A percentile compares a stretch with the other conserved stretches of the same genome.
phyloP scores from a whole-genome alignment of 2,329 filamentous ascomycete genomes.

The Diplodia corticola region DNA sequence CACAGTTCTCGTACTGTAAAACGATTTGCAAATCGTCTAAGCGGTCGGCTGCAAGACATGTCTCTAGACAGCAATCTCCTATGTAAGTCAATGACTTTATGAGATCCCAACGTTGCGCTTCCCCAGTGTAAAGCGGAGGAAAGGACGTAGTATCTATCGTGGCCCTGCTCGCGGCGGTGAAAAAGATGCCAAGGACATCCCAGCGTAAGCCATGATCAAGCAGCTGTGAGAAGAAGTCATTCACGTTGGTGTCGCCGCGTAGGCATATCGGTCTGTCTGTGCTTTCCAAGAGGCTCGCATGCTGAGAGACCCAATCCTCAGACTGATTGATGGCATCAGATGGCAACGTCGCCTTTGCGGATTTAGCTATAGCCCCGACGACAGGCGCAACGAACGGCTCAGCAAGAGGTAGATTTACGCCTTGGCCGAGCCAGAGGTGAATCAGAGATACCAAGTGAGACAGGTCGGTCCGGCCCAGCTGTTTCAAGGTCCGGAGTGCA shows the following conservation, averaged over 20 bases:
- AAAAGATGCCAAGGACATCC: constrained; percentile 44
- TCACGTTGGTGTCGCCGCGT: not conserved
- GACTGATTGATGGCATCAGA: not conserved
- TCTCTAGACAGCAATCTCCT: constrained; percentile 39
- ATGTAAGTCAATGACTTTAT: constrained; percentile 30
- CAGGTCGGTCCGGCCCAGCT: constrained; percentile 24
- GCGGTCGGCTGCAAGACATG: constrained; percentile 36
- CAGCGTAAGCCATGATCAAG: constrained; percentile 37
- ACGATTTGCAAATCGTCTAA: constrained; percentile 49
- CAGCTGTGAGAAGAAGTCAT: constrained; percentile 25
- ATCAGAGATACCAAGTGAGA: constrained; percentile 27
- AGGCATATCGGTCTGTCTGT: constrained; percentile 22
- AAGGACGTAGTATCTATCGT: constrained; percentile 11
- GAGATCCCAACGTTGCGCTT: constrained; percentile 32
- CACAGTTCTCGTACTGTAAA: constrained; percentile 29
- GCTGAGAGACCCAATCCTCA: not conserved
- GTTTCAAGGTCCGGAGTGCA: constrained; percentile 27
- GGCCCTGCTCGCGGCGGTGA: constrained; percentile 41
- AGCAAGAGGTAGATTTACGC: constrained; percentile 32
- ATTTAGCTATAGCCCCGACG: constrained; percentile 22
- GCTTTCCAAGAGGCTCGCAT: not conserved
- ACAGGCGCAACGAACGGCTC: constrained; percentile 26
- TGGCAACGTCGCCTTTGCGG: not conserved
- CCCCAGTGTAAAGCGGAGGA: constrained; percentile 32
- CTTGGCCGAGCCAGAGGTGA: constrained; percentile 29